A percentile compares a stretch with the other conserved stretches of the same genome.
Evolutionary conservation across 768 basidiomycete species (phyloP).

Genomic region (Russula dissimulans): DNA sequence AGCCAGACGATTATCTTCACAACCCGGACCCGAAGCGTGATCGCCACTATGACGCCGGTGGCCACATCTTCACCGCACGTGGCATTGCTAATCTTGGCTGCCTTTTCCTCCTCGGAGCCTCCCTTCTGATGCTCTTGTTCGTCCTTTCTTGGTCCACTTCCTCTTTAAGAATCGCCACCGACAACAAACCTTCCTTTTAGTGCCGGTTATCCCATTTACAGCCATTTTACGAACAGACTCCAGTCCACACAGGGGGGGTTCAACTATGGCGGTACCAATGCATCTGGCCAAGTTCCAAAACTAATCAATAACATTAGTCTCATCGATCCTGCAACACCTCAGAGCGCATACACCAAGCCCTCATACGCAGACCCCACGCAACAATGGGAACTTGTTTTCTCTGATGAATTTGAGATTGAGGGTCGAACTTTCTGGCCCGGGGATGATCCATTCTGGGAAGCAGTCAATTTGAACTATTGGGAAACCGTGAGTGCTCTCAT

Average conservation of each 20-base stretch:
- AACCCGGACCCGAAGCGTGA: constrained; percentile 52
- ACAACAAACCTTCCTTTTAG: neutral
- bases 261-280: constrained; percentile 69
- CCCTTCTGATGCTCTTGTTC: constrained; percentile 47
- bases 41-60: constrained; percentile 43
- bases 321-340: constrained; percentile 35
- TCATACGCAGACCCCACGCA: constrained; percentile 26
- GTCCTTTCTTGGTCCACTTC: constrained; percentile 22
- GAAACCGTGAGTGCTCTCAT: constrained; percentile 40
- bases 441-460: constrained; percentile 39
- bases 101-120: constrained; percentile 44
- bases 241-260: constrained; percentile 45
- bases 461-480: constrained; percentile 36
- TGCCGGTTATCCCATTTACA: constrained; percentile 41
- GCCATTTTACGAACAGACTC: constrained; percentile 34
- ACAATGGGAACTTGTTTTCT: constrained; percentile 34
- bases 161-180: neutral
- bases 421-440: constrained; percentile 36
- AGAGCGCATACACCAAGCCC: constrained; percentile 20
- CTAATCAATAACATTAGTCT: constrained; percentile 20
- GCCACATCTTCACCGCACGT: constrained; percentile 49
- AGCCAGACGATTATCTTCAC: constrained; percentile 57
- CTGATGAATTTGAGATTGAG: constrained; percentile 38
- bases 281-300: constrained; percentile 50
- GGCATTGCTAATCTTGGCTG: constrained; percentile 64